phyloP scores from a whole-genome alignment of 1,284 basidiomycete genomes.

The Kwoniella shivajii region DNA sequence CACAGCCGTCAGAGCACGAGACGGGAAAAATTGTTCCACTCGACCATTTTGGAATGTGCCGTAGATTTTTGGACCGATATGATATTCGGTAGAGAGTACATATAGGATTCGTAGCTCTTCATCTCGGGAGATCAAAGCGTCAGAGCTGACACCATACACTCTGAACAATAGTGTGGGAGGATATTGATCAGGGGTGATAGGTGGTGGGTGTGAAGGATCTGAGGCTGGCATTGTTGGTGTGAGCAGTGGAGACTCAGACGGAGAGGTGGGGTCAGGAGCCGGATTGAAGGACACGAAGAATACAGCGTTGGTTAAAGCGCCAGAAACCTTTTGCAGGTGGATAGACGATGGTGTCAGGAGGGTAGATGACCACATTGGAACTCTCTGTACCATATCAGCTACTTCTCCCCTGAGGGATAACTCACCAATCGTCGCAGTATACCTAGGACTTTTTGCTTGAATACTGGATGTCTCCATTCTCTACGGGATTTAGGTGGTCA shows the following conservation, averaged over 20 bases:
- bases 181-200: conserved; percentile 32
- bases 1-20: conserved; percentile 70
- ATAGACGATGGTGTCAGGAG: conserved; percentile 57
- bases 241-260: conserved; percentile 50
- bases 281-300: conserved; percentile 75
- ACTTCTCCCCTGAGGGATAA: conserved; percentile 6
- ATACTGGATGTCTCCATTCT: conserved; percentile 52
- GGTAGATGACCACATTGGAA: conserved; percentile 54
- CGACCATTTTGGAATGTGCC: conserved; percentile 93
- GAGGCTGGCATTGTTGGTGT: conserved; percentile 50
- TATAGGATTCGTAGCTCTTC: conserved; percentile 84
- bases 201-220: conserved; percentile 41
- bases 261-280: conserved; percentile 42
- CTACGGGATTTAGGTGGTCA: conserved; percentile 19
- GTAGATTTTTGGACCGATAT: conserved; percentile 85
- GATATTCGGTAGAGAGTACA: conserved; percentile 78
- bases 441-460: conserved; percentile 51
- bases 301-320: conserved; percentile 88
- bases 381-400: conserved; percentile 26
- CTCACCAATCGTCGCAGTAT: conserved; percentile 43
- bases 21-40: conserved; percentile 90
- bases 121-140: conserved; percentile 77
- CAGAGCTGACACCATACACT: conserved; percentile 85
- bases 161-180: conserved; percentile 76
- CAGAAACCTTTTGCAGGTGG: conserved; percentile 77